A percentile compares a stretch with the other conserved stretches of the same genome.
Conservation (phyloP, 2,329 filamentous ascomycete species). For the Talaromyces sp. region DNA sequence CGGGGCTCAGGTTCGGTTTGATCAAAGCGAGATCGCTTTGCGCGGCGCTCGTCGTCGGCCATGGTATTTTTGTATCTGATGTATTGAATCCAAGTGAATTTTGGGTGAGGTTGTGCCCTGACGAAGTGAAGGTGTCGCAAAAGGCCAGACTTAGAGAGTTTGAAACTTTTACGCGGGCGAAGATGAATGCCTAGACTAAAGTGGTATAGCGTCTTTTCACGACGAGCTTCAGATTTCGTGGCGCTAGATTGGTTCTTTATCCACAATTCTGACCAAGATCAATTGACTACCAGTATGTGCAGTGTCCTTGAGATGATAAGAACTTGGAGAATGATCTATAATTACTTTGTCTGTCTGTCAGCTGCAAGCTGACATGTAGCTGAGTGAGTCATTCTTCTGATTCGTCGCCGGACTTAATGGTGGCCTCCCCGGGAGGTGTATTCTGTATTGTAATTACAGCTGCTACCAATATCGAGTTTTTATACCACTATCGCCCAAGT, state of each 20-base stretch:
- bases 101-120: background rate
- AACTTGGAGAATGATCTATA: background rate
- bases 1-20: slow-evolving; percentile 80
- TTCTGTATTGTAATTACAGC: slow-evolving; percentile 8
- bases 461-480: background rate
- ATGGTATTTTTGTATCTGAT: slow-evolving; percentile 44
- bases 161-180: slow-evolving; percentile 16
- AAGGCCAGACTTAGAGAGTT: background rate
- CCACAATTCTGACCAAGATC: background rate
- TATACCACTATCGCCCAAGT: background rate
- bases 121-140: background rate
- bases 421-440: slow-evolving; percentile 11
- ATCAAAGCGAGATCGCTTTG: slow-evolving; percentile 90
- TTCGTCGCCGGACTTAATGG: slow-evolving; percentile 10
- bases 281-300: background rate
- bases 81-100: background rate
- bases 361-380: background rate
- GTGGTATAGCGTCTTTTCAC: slow-evolving; percentile 12
- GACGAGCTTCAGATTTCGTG: background rate
- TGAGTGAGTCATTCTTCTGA: background rate
- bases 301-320: background rate
- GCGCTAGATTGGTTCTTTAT: background rate
- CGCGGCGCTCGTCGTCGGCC: slow-evolving; percentile 72
- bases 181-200: slow-evolving; percentile 15
- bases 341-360: background rate